Conservation (phyloP, 768 basidiomycete genomes). For the Podaxis mareebaensis region DNA sequence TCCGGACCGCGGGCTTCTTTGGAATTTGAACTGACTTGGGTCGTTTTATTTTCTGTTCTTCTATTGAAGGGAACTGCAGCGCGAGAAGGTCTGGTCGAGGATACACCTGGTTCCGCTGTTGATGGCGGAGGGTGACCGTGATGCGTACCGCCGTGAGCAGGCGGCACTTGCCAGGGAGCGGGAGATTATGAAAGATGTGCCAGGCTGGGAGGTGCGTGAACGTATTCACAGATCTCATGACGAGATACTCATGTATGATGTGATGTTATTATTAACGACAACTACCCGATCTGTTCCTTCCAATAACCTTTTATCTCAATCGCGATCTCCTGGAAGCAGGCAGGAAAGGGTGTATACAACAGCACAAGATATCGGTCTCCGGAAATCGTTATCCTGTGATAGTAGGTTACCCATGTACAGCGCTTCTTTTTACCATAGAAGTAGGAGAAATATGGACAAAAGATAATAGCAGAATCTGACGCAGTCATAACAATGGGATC, state of each 20-base stretch:
- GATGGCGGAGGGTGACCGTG: conserved; percentile 92
- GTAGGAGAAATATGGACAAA: conserved; percentile 6
- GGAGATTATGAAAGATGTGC: conserved; percentile 94
- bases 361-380: conserved; percentile 65
- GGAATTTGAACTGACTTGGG: conserved; percentile 44
- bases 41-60: conserved; percentile 20
- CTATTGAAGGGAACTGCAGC: conserved; percentile 78
- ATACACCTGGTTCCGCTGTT: conserved; percentile 92
- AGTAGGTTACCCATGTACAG: conserved; percentile 16
- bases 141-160: conserved; percentile 76
- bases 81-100: conserved; percentile 94
- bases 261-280: conserved; percentile 22
- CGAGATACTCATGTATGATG: conserved; percentile 22
- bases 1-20: conserved; percentile 41
- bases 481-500: conserved; percentile 21
- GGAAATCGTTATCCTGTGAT: conserved; percentile 38
- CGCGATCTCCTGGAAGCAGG: conserved; percentile 42
- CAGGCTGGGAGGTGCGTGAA: conserved; percentile 86
- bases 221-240: conserved; percentile 13
- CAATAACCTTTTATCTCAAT: conserved; percentile 13
- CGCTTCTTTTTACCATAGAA: neutral
- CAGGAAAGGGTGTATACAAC: conserved; percentile 86
- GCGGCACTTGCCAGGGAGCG: conserved; percentile 78
- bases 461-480: conserved; percentile 11
- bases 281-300: conserved; percentile 25